phyloP scores from a whole-genome alignment of 306 rosid species.

The Myrica gale region DNA sequence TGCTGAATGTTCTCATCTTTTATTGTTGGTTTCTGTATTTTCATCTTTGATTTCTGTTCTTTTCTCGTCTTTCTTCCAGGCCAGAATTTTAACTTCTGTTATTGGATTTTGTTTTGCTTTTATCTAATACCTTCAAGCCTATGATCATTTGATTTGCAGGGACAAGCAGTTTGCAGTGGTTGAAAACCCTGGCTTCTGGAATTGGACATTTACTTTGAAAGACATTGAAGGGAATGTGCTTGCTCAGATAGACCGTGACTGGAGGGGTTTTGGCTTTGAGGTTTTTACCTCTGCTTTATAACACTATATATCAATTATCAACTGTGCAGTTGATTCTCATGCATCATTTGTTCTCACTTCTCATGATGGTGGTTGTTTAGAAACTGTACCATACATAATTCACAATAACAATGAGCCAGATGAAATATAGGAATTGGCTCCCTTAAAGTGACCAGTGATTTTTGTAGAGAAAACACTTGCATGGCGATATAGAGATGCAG shows the following conservation, averaged over 20 bases:
- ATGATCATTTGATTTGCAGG: conserved; percentile 47
- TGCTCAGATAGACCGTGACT: conserved; percentile 90
- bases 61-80: neutral
- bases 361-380: neutral
- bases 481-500: no score
- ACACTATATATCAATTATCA: neutral
- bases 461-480: no score
- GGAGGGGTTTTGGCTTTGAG: conserved; percentile 99
- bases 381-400: no score
- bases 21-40: neutral
- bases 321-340: conserved; percentile 25
- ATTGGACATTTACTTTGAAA: conserved; percentile 93
- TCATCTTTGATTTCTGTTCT: no score
- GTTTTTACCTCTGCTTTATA: conserved; percentile 30
- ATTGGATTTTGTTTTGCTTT: neutral
- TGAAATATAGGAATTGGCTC: no score
- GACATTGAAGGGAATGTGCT: conserved; percentile 73
- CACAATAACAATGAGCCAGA: no score
- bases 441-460: no score
- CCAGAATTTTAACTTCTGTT: neutral
- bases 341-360: conserved; percentile 12
- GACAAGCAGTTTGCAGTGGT: conserved; percentile 82
- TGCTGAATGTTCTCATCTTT: neutral
- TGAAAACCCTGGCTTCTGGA: conserved; percentile 98
- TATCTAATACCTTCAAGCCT: conserved; percentile 23